Percentiles rank a stretch among this genome's conserved stretches.
phyloP scores from a whole-genome alignment of 2,329 filamentous ascomycete genomes.

The Exophiala phaeomuriformis region DNA sequence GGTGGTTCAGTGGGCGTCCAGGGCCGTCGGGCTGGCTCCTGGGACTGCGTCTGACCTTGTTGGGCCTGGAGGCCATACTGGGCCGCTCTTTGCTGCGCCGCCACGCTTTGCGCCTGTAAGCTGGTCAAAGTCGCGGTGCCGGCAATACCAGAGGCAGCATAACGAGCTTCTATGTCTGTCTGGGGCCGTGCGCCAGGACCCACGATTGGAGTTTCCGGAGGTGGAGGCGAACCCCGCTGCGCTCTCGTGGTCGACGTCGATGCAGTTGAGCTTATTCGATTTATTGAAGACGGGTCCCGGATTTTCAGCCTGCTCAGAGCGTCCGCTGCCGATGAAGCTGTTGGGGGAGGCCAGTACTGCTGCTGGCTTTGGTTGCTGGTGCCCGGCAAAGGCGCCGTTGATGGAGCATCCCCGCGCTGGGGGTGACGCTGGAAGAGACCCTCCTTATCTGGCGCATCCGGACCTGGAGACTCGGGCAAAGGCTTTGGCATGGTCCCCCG shows the following conservation, averaged over 20 bases:
- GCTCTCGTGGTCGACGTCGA: slow-evolving; percentile 91
- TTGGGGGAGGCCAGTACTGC: slow-evolving; percentile 56
- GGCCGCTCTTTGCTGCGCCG: slow-evolving; percentile 63
- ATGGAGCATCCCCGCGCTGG: slow-evolving; percentile 31
- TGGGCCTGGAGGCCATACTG: slow-evolving; percentile 58
- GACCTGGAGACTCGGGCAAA: slow-evolving; percentile 72
- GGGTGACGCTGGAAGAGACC: slow-evolving; percentile 66
- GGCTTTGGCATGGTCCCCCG: slow-evolving; percentile 71
- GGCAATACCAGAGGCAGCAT: slow-evolving; percentile 84
- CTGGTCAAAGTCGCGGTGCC: slow-evolving; percentile 75
- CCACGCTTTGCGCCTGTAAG: slow-evolving; percentile 74
- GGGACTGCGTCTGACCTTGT: slow-evolving; percentile 31
- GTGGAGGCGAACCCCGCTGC: slow-evolving; percentile 84
- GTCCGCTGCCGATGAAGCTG: slow-evolving; percentile 26
- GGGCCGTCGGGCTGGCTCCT: slow-evolving; percentile 51
- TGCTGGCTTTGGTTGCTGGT: slow-evolving; percentile 57
- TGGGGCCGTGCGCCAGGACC: slow-evolving; percentile 58
- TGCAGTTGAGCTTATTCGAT: slow-evolving; percentile 68
- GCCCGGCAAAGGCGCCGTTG: slow-evolving; percentile 41
- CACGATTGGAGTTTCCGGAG: slow-evolving; percentile 81
- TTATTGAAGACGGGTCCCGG: slow-evolving; percentile 49
- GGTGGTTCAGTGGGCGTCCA: slow-evolving; percentile 95
- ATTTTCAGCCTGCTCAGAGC: slow-evolving; percentile 40
- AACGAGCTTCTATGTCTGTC: slow-evolving; percentile 82
- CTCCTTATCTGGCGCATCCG: slow-evolving; percentile 66